Evolutionary conservation across 305 asterid species (phyloP).

Genomic region (Rubia tinctorum): DNA sequence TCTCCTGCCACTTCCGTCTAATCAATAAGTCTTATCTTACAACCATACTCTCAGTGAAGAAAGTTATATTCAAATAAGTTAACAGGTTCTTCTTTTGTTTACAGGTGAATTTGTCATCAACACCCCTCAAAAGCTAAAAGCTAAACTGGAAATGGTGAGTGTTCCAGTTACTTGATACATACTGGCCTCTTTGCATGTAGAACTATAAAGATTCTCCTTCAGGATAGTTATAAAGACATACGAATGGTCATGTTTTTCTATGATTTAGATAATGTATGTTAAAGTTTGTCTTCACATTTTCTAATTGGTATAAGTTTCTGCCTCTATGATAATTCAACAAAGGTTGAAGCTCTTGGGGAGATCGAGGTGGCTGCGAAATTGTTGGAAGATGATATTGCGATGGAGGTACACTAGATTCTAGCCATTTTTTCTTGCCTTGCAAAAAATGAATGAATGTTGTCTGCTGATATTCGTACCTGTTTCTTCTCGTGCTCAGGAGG

Average conservation of each 20-base stretch:
- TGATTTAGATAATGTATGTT: not conserved
- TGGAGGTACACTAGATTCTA: slow-evolving; percentile 45
- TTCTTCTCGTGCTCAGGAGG: slow-evolving; percentile 40
- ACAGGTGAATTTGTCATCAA: slow-evolving; percentile 87
- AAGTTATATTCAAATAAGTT: not conserved
- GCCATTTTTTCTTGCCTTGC: not conserved
- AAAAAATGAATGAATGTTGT: not conserved
- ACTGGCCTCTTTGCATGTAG: not conserved
- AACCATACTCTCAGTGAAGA: not conserved
- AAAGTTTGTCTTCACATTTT: not conserved
- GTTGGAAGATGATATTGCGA: slow-evolving; percentile 50
- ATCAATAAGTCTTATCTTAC: too few species aligned
- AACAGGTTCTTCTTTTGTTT: slow-evolving; percentile 21
- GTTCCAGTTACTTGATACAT: slow-evolving; percentile 12
- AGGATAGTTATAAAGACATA: not conserved
- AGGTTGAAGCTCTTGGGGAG: slow-evolving; percentile 98
- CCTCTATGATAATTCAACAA: slow-evolving; percentile 23
- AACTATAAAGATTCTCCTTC: not conserved
- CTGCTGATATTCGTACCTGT: not conserved
- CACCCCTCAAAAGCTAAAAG: slow-evolving; percentile 86
- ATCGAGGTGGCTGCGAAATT: slow-evolving; percentile 91
- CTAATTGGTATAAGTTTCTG: slow-evolving; percentile 13
- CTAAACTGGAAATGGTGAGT: slow-evolving; percentile 85
- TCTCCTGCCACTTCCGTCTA: too few species aligned
- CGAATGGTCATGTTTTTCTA: not conserved